phyloP scores from a whole-genome alignment of 2,329 filamentous ascomycete species.

The Neonectria neomacrospora region DNA sequence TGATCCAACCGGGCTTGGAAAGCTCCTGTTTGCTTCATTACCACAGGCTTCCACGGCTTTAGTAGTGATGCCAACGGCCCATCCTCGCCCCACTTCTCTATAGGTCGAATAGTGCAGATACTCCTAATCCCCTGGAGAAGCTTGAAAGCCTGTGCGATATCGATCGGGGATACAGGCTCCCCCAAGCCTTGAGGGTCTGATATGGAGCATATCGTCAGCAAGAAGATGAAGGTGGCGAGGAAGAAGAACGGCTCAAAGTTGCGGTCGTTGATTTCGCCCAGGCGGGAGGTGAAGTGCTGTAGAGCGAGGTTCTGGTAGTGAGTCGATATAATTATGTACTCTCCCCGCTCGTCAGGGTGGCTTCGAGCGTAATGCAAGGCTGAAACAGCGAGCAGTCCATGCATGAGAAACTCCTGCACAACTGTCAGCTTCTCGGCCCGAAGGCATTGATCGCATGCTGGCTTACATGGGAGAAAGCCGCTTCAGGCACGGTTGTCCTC shows the following conservation, averaged over 20 bases:
- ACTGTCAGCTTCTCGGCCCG: background rate
- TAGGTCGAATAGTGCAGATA: constrained; percentile 26
- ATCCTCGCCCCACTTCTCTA: constrained; percentile 23
- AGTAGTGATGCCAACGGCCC: constrained; percentile 27
- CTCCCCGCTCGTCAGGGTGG: constrained; percentile 24
- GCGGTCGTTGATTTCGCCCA: constrained; percentile 22
- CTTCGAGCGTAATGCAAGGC: constrained; percentile 26
- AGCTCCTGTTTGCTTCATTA: constrained; percentile 14
- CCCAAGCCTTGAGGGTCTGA: constrained; percentile 13
- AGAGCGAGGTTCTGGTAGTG: constrained; percentile 31
- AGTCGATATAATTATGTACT: constrained; percentile 27
- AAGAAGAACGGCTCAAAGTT: constrained; percentile 34
- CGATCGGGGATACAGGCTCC: background rate
- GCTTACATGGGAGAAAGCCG: constrained; percentile 29
- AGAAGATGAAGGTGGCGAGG: constrained; percentile 32
- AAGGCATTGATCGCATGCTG: too few relatives aligned
- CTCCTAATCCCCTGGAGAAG: constrained; percentile 32
- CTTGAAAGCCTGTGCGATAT: constrained; percentile 30
- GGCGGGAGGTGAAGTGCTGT: constrained; percentile 19
- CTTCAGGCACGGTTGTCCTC: constrained; percentile 21
- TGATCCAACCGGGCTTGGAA: constrained; percentile 29
- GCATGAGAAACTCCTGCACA: constrained; percentile 32
- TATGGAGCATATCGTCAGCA: constrained; percentile 28
- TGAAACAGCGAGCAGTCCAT: constrained; percentile 28
- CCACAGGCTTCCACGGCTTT: background rate